phyloP scores from a whole-genome alignment of 2,329 filamentous ascomycete genomes.

The Aspergillus felis region DNA sequence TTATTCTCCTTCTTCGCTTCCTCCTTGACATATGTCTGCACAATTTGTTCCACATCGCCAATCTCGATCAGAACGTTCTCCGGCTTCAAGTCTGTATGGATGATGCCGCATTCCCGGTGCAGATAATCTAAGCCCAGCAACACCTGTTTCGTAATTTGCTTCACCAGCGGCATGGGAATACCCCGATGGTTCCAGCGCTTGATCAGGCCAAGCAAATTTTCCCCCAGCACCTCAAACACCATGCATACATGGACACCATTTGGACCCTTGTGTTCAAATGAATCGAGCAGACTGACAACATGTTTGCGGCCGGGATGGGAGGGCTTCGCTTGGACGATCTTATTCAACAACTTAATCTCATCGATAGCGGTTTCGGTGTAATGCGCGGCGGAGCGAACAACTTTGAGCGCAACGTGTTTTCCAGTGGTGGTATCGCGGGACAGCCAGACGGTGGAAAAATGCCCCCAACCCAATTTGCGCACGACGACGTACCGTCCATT shows the following conservation, averaged over 20 bases:
- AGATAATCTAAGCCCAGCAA: slow-evolving; percentile 92
- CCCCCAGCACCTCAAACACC: slow-evolving; percentile 96
- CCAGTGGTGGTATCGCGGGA: slow-evolving; percentile 78
- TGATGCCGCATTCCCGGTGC: slow-evolving; percentile 96
- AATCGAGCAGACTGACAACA: slow-evolving; percentile 92
- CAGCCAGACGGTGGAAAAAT: slow-evolving; percentile 95
- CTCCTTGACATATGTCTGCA: slow-evolving; percentile 90
- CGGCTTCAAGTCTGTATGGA: slow-evolving; percentile 95
- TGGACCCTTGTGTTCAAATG: slow-evolving; percentile 95
- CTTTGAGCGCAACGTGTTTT: slow-evolving; percentile 96
- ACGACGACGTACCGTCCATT: slow-evolving; percentile 95
- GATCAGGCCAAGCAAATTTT: slow-evolving; percentile 91
- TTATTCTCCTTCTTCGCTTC: slow-evolving; percentile 63
- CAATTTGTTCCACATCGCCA: slow-evolving; percentile 96
- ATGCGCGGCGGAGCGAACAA: slow-evolving; percentile 94
- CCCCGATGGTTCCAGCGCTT: slow-evolving; percentile 98
- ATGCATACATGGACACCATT: slow-evolving; percentile 97
- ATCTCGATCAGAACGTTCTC: slow-evolving; percentile 99
- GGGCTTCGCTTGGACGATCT: slow-evolving; percentile 92
- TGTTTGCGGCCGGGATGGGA: slow-evolving; percentile 91
- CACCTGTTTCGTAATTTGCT: slow-evolving; percentile 98
- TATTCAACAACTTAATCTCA: slow-evolving; percentile 97
- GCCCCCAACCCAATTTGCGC: slow-evolving; percentile 95
- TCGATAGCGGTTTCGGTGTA: slow-evolving; percentile 99
- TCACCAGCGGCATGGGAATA: slow-evolving; percentile 93